Evolutionary conservation across 805 yeast species (phyloP).

Genomic region (Pichia pseudocactophila): DNA sequence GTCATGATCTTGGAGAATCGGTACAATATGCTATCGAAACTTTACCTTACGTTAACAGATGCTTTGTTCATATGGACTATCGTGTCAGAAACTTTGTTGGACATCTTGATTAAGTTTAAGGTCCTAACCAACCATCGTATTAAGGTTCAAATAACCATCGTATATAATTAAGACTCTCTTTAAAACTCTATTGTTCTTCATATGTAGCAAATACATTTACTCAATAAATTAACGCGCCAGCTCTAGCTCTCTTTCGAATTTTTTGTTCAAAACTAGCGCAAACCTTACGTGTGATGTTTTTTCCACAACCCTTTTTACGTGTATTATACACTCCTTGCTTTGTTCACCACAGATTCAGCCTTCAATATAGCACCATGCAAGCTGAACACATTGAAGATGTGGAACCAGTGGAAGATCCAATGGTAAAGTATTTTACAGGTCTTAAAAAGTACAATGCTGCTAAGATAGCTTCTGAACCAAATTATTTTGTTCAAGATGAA

Average conservation of each 20-base stretch:
- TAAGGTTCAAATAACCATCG: too few species aligned
- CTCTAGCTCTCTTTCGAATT: too few species aligned
- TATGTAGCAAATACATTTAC: too few species aligned
- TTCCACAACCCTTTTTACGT: too few species aligned
- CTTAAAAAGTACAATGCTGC: not conserved
- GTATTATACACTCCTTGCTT: too few species aligned
- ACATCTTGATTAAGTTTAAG: slow-evolving; percentile 20
- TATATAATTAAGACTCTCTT: too few species aligned
- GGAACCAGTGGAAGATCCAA: not conserved
- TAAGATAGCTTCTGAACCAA: slow-evolving; percentile 1
- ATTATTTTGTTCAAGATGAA: slow-evolving; percentile 27
- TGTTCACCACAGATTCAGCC: too few species aligned
- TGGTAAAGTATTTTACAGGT: not conserved
- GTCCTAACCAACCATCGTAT: too few species aligned
- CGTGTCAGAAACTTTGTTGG: slow-evolving; percentile 32
- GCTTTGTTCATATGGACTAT: slow-evolving; percentile 73
- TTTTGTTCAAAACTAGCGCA: too few species aligned
- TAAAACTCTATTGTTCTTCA: too few species aligned
- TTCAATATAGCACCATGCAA: not conserved
- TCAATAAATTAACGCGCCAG: too few species aligned
- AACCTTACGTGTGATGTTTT: too few species aligned
- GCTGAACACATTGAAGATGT: not conserved
- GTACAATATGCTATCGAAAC: slow-evolving; percentile 75
- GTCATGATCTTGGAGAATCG: slow-evolving; percentile 76
- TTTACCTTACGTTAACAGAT: slow-evolving; percentile 67